These are phyloP conservation scores for Mycena crocata DNA, from an alignment of 768 basidiomycete species.

Conservation along the genomic window DNA sequence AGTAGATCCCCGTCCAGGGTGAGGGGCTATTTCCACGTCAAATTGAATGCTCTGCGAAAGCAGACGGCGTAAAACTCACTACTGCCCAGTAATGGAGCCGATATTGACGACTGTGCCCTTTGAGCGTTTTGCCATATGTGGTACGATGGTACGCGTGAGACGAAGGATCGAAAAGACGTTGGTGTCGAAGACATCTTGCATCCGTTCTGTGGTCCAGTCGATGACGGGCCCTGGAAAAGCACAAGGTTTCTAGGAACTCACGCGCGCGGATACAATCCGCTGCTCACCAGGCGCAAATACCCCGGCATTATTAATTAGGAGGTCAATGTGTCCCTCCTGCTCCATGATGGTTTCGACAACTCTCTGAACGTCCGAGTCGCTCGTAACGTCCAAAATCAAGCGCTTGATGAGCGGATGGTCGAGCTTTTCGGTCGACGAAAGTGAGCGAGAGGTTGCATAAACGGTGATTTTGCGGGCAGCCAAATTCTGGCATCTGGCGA, in stretches of 20 bases:
- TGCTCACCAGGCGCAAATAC: background rate
- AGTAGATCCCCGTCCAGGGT: conserved; percentile 50
- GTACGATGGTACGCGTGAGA: background rate
- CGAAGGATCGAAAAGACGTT: conserved; percentile 7
- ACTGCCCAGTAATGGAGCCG: conserved; percentile 2
- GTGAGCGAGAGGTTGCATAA: conserved; percentile 9
- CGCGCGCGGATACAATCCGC: no score
- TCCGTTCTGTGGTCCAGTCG: background rate
- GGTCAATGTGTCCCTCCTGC: conserved; percentile 1
- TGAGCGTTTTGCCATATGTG: conserved; percentile 11
- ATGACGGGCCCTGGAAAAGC: background rate
- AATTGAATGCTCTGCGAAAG: background rate
- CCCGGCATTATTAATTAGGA: conserved; percentile 7
- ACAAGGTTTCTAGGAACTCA: background rate
- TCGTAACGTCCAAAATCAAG: conserved; percentile 1
- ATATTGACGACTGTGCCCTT: background rate
- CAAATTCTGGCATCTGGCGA: conserved; percentile 5
- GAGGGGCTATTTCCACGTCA: background rate
- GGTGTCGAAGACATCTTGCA: conserved; percentile 3
- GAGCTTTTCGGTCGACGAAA: background rate
- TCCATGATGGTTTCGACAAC: background rate
- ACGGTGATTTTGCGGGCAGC: background rate
- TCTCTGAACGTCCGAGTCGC: background rate
- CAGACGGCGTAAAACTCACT: no score
- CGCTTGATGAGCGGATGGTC: conserved; percentile 4